These are phyloP conservation scores for Hymenoscyphus albidus DNA, from an alignment of 2,329 filamentous ascomycete species.

Conservation along the genomic window DNA sequence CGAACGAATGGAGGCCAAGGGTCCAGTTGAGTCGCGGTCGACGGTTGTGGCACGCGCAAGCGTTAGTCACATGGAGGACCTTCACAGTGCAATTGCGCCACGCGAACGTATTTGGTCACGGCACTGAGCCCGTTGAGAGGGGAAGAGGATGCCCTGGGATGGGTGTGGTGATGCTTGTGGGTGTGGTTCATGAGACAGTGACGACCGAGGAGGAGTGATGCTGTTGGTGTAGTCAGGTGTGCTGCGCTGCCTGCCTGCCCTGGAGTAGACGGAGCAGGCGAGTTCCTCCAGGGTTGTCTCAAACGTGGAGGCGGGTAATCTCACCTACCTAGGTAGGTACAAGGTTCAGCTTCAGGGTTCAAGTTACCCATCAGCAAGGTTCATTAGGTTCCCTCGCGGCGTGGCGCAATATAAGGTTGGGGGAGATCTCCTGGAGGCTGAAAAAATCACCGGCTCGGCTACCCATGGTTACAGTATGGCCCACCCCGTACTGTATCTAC, in stretches of 20 bases:
- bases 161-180: background rate
- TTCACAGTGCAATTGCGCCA: conserved; percentile 16
- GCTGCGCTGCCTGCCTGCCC: background rate
- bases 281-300: background rate
- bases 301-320: background rate
- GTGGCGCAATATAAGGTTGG: background rate
- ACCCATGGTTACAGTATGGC: background rate
- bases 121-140: background rate
- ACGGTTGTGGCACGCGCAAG: conserved; percentile 26
- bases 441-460: background rate
- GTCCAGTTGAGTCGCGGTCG: background rate
- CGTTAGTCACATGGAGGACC: conserved; percentile 28
- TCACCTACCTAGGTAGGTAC: no score
- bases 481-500: no score
- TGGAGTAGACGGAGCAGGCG: no score
- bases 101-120: conserved; percentile 15
- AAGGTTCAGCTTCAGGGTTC: background rate
- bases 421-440: background rate
- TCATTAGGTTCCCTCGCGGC: background rate
- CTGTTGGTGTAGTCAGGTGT: conserved; percentile 6
- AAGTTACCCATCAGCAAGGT: background rate
- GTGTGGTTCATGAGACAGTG: background rate
- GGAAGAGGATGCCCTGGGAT: background rate
- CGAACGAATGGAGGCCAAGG: background rate
- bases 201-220: background rate